These are phyloP conservation scores for Alternaria atra DNA, from an alignment of 2,329 filamentous ascomycete genomes.

Conservation along the genomic window DNA sequence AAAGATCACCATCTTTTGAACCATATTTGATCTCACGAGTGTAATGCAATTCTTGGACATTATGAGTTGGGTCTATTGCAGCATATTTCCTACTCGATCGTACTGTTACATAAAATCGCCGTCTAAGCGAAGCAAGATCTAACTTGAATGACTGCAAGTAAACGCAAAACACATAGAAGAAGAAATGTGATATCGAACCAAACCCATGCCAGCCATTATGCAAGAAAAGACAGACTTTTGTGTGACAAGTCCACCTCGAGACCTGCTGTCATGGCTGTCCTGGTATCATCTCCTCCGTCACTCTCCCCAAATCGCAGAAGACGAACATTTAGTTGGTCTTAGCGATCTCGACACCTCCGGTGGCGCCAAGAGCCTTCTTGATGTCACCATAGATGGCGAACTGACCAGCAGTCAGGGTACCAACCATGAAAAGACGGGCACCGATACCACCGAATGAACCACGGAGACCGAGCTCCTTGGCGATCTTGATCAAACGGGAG, in stretches of 20 bases:
- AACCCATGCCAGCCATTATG: slow-evolving; percentile 40
- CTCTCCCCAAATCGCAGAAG: slow-evolving; percentile 6
- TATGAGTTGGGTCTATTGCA: slow-evolving; percentile 43
- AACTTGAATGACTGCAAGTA: slow-evolving; percentile 32
- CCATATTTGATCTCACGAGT: neutral
- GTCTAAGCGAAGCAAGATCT: slow-evolving; percentile 37
- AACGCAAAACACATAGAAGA: slow-evolving; percentile 39
- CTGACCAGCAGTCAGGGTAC: slow-evolving; percentile 70
- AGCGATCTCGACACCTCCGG: slow-evolving; percentile 64
- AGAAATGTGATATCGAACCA: slow-evolving; percentile 21
- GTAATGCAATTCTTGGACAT: slow-evolving; percentile 9
- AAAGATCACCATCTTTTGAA: neutral
- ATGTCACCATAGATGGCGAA: slow-evolving; percentile 82
- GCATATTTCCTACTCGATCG: slow-evolving; percentile 36
- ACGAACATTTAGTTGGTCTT: slow-evolving; percentile 31
- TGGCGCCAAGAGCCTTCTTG: slow-evolving; percentile 66
- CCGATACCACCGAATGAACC: slow-evolving; percentile 84
- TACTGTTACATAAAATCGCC: slow-evolving; percentile 43
- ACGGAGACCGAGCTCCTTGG: slow-evolving; percentile 80
- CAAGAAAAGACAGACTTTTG: slow-evolving; percentile 43
- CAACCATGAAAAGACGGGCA: slow-evolving; percentile 75
- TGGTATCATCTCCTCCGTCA: slow-evolving; percentile 35
- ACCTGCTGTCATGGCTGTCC: slow-evolving; percentile 35
- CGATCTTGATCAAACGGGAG: slow-evolving; percentile 86
- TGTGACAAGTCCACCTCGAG: slow-evolving; percentile 18